Conservation (phyloP, 805 yeast genomes). For the Myxozyma vanderwaltii region DNA sequence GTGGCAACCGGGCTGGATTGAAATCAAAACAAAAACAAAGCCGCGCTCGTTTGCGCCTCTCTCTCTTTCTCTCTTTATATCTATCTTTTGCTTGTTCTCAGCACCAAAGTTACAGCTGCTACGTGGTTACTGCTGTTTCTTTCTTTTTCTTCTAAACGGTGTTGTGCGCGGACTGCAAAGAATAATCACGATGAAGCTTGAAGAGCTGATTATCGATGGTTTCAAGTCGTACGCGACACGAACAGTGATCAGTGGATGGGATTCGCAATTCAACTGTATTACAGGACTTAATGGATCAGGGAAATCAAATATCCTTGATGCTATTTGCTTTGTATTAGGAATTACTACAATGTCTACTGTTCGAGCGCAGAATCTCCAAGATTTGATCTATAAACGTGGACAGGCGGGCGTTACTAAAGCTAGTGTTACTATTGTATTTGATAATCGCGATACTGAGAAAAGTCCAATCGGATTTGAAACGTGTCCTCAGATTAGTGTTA, state of each 20-base stretch:
- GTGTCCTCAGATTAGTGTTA: slow-evolving; percentile 77
- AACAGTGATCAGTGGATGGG: slow-evolving; percentile 95
- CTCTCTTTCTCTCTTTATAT: not conserved
- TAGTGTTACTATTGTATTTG: slow-evolving; percentile 92
- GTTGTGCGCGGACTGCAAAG: not conserved
- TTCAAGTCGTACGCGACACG: slow-evolving; percentile 97
- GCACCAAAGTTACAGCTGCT: too few species aligned
- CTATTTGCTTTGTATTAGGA: slow-evolving; percentile 97
- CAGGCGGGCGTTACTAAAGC: slow-evolving; percentile 98
- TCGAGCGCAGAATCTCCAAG: slow-evolving; percentile 90
- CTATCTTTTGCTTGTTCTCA: too few species aligned
- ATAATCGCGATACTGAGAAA: slow-evolving; percentile 71
- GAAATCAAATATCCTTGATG: slow-evolving; percentile 92
- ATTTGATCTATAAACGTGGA: slow-evolving; percentile 92
- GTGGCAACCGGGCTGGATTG: not conserved
- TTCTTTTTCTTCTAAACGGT: not conserved
- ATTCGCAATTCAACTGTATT: slow-evolving; percentile 92
- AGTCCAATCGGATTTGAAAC: slow-evolving; percentile 89
- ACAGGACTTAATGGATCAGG: slow-evolving; percentile 98
- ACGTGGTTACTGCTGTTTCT: too few species aligned
- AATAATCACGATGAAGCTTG: slow-evolving; percentile 69
- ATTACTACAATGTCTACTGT: slow-evolving; percentile 93
- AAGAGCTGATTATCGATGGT: slow-evolving; percentile 94
- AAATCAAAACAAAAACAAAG: too few species aligned
- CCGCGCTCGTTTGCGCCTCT: too few species aligned